Percentiles rank a stretch among this genome's conserved stretches.
phyloP scores from a whole-genome alignment of 73 alveolate genomes.

The Paramecium caudatum region DNA sequence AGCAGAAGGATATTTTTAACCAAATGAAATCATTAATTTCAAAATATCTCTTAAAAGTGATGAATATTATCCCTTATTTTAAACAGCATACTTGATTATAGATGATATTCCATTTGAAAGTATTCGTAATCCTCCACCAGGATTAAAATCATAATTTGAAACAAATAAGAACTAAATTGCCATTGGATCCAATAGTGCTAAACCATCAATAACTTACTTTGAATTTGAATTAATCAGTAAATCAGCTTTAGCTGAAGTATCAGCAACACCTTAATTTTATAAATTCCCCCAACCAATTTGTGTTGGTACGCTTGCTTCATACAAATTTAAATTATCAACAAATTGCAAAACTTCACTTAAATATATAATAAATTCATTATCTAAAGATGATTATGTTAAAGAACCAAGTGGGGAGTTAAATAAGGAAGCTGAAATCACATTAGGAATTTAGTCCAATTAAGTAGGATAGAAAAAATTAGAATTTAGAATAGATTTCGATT shows the following conservation, averaged over 20 bases:
- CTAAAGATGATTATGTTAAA: neutral
- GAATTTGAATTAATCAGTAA: slow-evolving; percentile 83
- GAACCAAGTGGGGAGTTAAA: neutral
- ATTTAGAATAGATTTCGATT: slow-evolving; percentile 63
- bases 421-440: neutral
- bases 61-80: slow-evolving; percentile 71
- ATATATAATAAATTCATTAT: slow-evolving; percentile 18
- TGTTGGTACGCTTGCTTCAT: neutral
- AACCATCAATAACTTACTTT: slow-evolving; percentile 81
- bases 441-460: neutral
- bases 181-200: slow-evolving; percentile 84
- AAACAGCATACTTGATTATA: slow-evolving; percentile 69
- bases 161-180: slow-evolving; percentile 78
- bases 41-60: slow-evolving; percentile 80
- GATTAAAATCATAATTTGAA: slow-evolving; percentile 67
- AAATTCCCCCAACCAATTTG: slow-evolving; percentile 31
- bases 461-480: neutral
- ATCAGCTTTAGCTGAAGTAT: slow-evolving; percentile 79
- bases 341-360: neutral
- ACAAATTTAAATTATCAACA: slow-evolving; percentile 22
- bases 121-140: slow-evolving; percentile 87
- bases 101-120: slow-evolving; percentile 90
- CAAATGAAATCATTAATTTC: slow-evolving; percentile 87
- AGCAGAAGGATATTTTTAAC: slow-evolving; percentile 88
- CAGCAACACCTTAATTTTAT: slow-evolving; percentile 79